Percentiles rank a stretch among this genome's conserved stretches.
Evolutionary conservation across 2,329 filamentous ascomycete species (phyloP).

Genomic region (Myriosclerotinia duriaeana): DNA sequence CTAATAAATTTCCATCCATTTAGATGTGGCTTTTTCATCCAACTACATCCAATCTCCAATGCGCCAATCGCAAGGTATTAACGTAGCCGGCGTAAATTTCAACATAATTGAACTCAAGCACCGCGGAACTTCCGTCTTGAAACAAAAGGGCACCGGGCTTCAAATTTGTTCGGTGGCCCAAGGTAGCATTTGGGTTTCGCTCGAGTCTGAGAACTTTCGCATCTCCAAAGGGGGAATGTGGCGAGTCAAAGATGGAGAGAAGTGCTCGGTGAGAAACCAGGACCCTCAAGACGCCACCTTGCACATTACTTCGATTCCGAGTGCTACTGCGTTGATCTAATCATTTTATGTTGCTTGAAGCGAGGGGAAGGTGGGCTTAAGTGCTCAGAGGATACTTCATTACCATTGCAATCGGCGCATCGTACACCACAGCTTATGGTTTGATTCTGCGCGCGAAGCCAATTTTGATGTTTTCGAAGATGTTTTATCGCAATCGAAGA

Average conservation of each 20-base stretch:
- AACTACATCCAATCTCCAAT: slow-evolving; percentile 24
- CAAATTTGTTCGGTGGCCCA: slow-evolving; percentile 29
- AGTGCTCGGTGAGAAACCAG: slow-evolving; percentile 24
- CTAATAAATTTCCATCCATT: neutral
- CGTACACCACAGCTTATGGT: slow-evolving; percentile 70
- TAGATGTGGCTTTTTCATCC: slow-evolving; percentile 35
- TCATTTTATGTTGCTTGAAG: neutral
- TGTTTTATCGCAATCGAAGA: slow-evolving; percentile 58
- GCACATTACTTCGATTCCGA: slow-evolving; percentile 10
- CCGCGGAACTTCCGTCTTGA: neutral
- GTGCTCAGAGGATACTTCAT: slow-evolving; percentile 51
- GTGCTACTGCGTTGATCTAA: neutral
- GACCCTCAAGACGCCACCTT: neutral
- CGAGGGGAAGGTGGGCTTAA: neutral
- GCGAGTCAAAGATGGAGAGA: slow-evolving; percentile 28
- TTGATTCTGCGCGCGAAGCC: slow-evolving; percentile 51
- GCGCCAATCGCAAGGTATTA: slow-evolving; percentile 24
- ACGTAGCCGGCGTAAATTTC: slow-evolving; percentile 27
- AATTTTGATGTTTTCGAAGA: slow-evolving; percentile 33
- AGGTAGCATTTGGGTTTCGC: slow-evolving; percentile 28
- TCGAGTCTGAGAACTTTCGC: slow-evolving; percentile 27
- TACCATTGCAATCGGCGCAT: slow-evolving; percentile 77
- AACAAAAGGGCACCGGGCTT: neutral
- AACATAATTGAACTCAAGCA: slow-evolving; percentile 21
- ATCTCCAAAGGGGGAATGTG: slow-evolving; percentile 30